Evolutionary conservation across 2,329 filamentous ascomycete species (phyloP).

Genomic region (Arachnopeziza araneosa): DNA sequence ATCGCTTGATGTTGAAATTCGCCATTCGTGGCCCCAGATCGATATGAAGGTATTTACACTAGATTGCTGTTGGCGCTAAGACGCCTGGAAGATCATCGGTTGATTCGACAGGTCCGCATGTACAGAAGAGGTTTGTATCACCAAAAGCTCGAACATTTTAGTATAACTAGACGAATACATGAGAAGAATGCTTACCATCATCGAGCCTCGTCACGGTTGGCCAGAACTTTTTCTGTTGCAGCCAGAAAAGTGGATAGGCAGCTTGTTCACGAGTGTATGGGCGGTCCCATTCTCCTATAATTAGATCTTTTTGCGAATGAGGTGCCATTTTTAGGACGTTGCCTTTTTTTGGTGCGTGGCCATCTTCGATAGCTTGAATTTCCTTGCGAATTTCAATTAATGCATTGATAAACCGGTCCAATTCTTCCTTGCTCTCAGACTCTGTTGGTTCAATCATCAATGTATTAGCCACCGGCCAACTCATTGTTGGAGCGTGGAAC

Average conservation of each 20-base stretch:
- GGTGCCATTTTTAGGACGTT: constrained; percentile 90
- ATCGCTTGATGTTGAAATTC: constrained; percentile 7
- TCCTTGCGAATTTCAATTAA: constrained; percentile 81
- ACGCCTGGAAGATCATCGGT: constrained; percentile 2
- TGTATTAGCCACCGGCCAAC: constrained; percentile 89
- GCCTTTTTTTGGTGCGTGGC: constrained; percentile 63
- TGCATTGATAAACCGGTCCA: constrained; percentile 89
- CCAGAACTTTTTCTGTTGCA: constrained; percentile 98
- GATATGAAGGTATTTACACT: not conserved
- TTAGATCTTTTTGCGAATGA: constrained; percentile 76
- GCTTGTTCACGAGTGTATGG: constrained; percentile 76
- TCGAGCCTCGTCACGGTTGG: constrained; percentile 80
- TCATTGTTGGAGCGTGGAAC: constrained; percentile 97
- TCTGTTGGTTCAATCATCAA: constrained; percentile 98
- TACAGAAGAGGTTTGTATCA: constrained; percentile 91
- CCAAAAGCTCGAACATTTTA: constrained; percentile 60
- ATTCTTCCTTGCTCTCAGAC: constrained; percentile 84
- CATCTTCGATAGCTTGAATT: constrained; percentile 78
- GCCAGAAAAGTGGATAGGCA: constrained; percentile 76
- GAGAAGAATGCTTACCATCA: constrained; percentile 57
- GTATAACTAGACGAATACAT: too few species aligned
- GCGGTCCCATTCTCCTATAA: constrained; percentile 74
- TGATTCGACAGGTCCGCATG: constrained; percentile 74
- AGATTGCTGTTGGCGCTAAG: constrained; percentile 22
- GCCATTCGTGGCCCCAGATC: not conserved